phyloP scores from a whole-genome alignment of 352 stramenopile species.

The Blastocystis sp. region DNA sequence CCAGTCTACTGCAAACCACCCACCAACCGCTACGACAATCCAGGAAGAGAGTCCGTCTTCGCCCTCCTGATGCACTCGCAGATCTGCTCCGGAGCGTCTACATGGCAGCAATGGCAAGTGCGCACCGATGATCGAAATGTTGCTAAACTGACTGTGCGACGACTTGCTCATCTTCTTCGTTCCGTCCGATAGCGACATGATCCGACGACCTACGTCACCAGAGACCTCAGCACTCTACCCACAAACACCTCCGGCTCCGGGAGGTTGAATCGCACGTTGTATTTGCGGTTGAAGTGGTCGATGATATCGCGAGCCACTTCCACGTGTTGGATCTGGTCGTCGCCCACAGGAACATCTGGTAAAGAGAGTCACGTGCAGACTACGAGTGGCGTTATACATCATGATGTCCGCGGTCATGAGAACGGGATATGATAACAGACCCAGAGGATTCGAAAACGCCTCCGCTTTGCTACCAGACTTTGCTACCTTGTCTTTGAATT shows the following conservation, averaged over 20 bases:
- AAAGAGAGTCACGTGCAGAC: background rate
- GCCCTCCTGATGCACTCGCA: conserved; percentile 76
- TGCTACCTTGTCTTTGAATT: conserved; percentile 96
- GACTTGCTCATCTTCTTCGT: conserved; percentile 98
- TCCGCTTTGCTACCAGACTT: conserved; percentile 67
- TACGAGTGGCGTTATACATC: conserved; percentile 84
- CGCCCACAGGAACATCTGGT: conserved; percentile 87
- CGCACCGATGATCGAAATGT: conserved; percentile 81
- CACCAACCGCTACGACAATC: conserved; percentile 77
- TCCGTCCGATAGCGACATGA: conserved; percentile 93
- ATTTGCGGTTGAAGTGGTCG: conserved; percentile 89
- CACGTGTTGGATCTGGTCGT: conserved; percentile 95
- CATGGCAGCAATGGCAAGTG: conserved; percentile 65
- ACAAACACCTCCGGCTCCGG: conserved; percentile 60
- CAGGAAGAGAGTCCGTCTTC: conserved; percentile 81
- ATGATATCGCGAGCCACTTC: conserved; percentile 94
- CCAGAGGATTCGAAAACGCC: conserved; percentile 70
- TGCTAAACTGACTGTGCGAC: conserved; percentile 72
- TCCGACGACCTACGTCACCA: conserved; percentile 71
- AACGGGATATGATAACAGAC: conserved; percentile 93
- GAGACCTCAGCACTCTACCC: background rate
- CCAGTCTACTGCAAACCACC: conserved; percentile 70
- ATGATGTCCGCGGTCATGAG: conserved; percentile 98
- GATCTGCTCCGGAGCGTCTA: conserved; percentile 75
- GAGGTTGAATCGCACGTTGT: conserved; percentile 67